Conservation (phyloP, 2,329 filamentous ascomycete species). For the Metarhizium robertsii region DNA sequence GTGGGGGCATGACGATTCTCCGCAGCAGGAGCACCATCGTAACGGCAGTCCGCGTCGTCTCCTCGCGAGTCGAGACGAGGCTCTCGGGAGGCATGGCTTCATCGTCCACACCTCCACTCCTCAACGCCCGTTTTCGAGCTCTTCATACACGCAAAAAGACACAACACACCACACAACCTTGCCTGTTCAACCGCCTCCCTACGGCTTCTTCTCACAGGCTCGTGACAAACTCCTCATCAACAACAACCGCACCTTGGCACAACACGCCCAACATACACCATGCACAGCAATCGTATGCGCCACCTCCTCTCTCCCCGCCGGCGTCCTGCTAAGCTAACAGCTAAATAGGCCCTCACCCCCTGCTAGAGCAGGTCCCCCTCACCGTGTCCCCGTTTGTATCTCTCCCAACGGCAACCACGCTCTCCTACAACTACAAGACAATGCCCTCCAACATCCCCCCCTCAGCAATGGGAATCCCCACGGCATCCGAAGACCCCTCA, state of each 20-base stretch:
- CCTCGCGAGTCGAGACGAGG: too few species aligned
- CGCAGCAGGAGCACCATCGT: not conserved
- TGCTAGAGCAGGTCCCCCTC: slow-evolving; percentile 85
- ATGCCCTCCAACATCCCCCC: slow-evolving; percentile 76
- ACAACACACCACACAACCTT: not conserved
- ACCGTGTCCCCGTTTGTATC: slow-evolving; percentile 92
- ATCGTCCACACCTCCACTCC: too few species aligned
- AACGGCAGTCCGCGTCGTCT: too few species aligned
- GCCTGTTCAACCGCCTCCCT: not conserved
- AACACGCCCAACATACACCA: slow-evolving; percentile 7
- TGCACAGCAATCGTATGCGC: slow-evolving; percentile 27
- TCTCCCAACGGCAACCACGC: slow-evolving; percentile 78
- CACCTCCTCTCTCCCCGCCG: not conserved
- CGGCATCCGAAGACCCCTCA: slow-evolving; percentile 24
- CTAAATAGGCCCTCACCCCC: slow-evolving; percentile 63
- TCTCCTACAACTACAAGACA: slow-evolving; percentile 91
- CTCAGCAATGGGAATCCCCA: slow-evolving; percentile 24
- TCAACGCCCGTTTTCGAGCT: too few species aligned
- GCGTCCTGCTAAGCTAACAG: slow-evolving; percentile 3
- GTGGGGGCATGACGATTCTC: not conserved
- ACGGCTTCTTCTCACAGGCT: not conserved
- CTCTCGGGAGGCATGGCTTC: too few species aligned
- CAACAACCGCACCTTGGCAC: not conserved
- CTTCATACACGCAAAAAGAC: not conserved
- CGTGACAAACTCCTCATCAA: not conserved